Conservation (phyloP, 2,329 filamentous ascomycete species). For the Fulvia fulva region DNA sequence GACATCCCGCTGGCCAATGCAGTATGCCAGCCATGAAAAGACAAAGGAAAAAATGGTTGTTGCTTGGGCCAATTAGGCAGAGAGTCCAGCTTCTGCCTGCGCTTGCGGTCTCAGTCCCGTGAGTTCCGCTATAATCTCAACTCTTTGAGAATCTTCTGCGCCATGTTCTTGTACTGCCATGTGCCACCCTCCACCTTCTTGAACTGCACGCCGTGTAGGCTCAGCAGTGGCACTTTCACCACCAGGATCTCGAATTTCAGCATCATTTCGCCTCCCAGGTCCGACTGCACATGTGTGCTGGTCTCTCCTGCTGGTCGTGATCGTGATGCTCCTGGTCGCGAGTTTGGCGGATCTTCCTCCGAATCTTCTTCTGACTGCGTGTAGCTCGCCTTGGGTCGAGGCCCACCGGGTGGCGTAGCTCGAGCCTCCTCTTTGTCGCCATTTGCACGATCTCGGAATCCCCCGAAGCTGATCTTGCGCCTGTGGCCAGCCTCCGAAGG, state of each 20-base stretch:
- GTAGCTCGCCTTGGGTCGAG: constrained; percentile 71
- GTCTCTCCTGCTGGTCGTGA: constrained; percentile 68
- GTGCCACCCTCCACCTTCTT: constrained; percentile 94
- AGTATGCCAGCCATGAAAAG: background rate
- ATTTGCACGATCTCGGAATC: constrained; percentile 59
- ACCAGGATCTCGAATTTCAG: constrained; percentile 94
- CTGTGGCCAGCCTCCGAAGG: constrained; percentile 54
- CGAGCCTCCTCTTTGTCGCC: constrained; percentile 51
- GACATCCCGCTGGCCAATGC: background rate
- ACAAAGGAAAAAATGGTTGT: background rate
- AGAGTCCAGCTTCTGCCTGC: constrained; percentile 5
- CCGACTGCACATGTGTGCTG: constrained; percentile 84
- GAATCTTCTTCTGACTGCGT: constrained; percentile 56
- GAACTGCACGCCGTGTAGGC: constrained; percentile 93
- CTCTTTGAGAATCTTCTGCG: constrained; percentile 86
- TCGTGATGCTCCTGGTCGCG: constrained; percentile 35
- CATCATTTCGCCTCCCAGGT: constrained; percentile 77
- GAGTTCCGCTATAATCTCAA: constrained; percentile 61
- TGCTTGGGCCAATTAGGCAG: background rate
- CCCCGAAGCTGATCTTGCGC: constrained; percentile 80
- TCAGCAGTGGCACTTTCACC: constrained; percentile 92
- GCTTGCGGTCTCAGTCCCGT: background rate
- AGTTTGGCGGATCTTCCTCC: constrained; percentile 27
- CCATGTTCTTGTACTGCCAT: constrained; percentile 99
- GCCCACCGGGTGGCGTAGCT: constrained; percentile 47